Percentiles rank a stretch among this genome's conserved stretches.
Conservation (phyloP, 2,329 filamentous ascomycete species). For the Sordariomycetes sp. region DNA sequence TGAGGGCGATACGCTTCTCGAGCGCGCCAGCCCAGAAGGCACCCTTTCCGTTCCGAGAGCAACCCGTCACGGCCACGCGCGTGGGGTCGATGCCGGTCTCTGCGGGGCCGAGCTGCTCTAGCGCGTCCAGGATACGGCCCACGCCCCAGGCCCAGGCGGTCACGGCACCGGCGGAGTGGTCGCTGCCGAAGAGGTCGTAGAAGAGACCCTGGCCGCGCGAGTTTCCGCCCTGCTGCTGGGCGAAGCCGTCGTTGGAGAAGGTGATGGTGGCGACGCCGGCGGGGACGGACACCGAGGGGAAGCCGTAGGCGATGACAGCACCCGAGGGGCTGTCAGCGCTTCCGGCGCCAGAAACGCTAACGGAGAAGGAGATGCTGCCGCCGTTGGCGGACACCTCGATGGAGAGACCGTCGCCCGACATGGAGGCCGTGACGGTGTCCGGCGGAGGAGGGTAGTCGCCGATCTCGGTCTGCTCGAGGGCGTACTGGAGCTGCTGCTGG, state of each 20-base stretch:
- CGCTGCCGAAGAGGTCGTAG: conserved; percentile 46
- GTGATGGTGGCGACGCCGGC: conserved; percentile 43
- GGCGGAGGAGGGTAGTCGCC: conserved; percentile 35
- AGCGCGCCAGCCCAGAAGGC: conserved; percentile 51
- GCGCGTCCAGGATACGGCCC: conserved; percentile 46
- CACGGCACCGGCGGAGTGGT: conserved; percentile 44
- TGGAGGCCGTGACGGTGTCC: conserved; percentile 31
- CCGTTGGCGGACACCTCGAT: conserved; percentile 24
- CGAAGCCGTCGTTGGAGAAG: conserved; percentile 49
- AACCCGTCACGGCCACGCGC: conserved; percentile 47
- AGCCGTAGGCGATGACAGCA: conserved; percentile 47
- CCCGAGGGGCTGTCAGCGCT: conserved; percentile 20
- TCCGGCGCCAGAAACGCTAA: conserved; percentile 16
- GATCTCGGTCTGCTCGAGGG: conserved; percentile 39
- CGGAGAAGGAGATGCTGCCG: conserved; percentile 29
- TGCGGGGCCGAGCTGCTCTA: conserved; percentile 35
- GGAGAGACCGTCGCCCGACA: conserved; percentile 26
- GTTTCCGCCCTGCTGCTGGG: conserved; percentile 29
- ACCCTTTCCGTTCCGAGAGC: conserved; percentile 54
- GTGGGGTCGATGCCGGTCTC: conserved; percentile 37
- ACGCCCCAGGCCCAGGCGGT: conserved; percentile 56
- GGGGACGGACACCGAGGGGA: conserved; percentile 42
- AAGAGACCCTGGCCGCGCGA: conserved; percentile 48
- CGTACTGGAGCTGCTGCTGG: conserved; percentile 32
- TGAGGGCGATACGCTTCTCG: conserved; percentile 46